Evolutionary conservation across 1,139 yeast species (phyloP).

Genomic region (Debaryomyces psychrophilus): DNA sequence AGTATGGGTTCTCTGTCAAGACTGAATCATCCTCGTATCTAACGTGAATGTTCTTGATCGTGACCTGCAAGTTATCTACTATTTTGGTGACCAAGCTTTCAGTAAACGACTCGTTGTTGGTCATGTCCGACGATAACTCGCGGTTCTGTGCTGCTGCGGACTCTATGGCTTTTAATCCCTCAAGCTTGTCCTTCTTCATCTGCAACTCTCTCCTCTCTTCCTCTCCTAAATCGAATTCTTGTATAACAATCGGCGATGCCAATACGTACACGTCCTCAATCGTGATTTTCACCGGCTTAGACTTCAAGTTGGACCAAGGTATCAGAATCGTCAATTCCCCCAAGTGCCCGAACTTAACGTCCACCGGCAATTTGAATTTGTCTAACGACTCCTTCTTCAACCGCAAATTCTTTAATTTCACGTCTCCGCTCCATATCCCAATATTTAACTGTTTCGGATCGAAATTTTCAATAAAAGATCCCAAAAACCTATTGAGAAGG

Average conservation of each 20-base stretch:
- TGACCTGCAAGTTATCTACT: constrained; percentile 91
- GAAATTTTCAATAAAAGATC: constrained; percentile 87
- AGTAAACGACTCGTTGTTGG: constrained; percentile 75
- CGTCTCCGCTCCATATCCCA: constrained; percentile 99
- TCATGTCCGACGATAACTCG: constrained; percentile 44
- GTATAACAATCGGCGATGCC: constrained; percentile 68
- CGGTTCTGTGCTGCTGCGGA: constrained; percentile 47
- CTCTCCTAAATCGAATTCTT: constrained; percentile 63
- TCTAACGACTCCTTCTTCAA: constrained; percentile 85
- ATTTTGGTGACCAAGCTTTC: constrained; percentile 87
- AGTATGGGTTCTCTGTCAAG: constrained; percentile 71
- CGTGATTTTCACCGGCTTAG: constrained; percentile 88
- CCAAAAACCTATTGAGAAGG: constrained; percentile 55
- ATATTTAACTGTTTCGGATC: constrained; percentile 93
- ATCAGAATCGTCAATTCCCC: constrained; percentile 90
- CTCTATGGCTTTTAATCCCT: constrained; percentile 64
- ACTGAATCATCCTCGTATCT: constrained; percentile 83
- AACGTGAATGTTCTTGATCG: constrained; percentile 86
- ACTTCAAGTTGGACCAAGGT: constrained; percentile 95
- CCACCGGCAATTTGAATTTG: constrained; percentile 79
- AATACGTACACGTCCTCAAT: constrained; percentile 86
- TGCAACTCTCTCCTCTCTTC: constrained; percentile 65
- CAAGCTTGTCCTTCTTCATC: constrained; percentile 67
- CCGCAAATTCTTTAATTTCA: constrained; percentile 73
- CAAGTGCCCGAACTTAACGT: constrained; percentile 87